A percentile compares a stretch with the other conserved stretches of the same genome.
These are phyloP conservation scores for Magnusiomyces clavatus DNA, from an alignment of 1,139 yeast species.

Conservation along the genomic window DNA sequence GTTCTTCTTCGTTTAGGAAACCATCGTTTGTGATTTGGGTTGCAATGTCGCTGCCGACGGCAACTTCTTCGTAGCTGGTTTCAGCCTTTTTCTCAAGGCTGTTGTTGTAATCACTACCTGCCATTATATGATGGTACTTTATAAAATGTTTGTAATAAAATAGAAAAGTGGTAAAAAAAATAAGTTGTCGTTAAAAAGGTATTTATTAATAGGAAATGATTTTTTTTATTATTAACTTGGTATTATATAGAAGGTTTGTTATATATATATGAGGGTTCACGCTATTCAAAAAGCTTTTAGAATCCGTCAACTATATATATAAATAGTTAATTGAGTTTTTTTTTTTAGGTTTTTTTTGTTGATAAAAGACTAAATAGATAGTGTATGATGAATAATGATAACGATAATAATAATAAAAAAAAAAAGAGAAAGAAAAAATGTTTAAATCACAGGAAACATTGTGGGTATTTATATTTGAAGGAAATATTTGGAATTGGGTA, in stretches of 20 bases:
- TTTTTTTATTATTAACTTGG: no score
- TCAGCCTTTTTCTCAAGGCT: neutral
- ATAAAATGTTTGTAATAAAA: neutral
- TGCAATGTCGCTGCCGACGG: neutral
- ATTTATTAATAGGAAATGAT: no score
- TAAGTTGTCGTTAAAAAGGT: neutral
- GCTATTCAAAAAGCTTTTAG: neutral
- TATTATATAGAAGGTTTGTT: no score
- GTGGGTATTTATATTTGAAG: neutral
- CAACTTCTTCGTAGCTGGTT: neutral
- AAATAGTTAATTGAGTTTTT: neutral
- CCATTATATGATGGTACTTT: conserved; percentile 2
- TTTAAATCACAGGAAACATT: neutral
- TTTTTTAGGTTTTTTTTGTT: neutral
- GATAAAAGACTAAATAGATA: neutral
- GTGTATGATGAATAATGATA: neutral
- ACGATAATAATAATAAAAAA: neutral
- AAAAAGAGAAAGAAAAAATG: neutral
- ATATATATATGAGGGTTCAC: neutral
- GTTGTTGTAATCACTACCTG: neutral
- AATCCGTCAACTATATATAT: neutral
- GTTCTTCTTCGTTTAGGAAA: neutral
- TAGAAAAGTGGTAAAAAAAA: neutral
- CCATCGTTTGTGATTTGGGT: neutral
- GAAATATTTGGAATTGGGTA: neutral